Base-by-base conservation (phyloP, 1,139 yeast genomes). In the Yamadazyma dendronema region DNA sequence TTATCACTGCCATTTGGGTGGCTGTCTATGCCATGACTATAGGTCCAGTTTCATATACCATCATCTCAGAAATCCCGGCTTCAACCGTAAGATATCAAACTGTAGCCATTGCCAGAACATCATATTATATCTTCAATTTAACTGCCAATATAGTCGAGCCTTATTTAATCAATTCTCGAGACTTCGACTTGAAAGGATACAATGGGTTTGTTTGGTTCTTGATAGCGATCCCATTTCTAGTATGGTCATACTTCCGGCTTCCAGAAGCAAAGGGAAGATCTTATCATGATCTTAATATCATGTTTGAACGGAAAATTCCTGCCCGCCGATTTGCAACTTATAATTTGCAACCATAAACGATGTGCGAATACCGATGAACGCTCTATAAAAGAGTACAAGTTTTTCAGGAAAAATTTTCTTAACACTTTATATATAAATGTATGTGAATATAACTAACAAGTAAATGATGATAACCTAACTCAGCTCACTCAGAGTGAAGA, bases 401-500 rank as follows among this genome's bases (percentile, higher is more conserved):
- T 6, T 15, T 28, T 9, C 17, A 15, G 10, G 13, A 14, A 28
- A 24, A 28, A 28, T 28, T 13, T 19, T 19, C 9, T 19, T 19
- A 19, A 19, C 26, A 10, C 26, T 10, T 24, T 24, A 24, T 8
- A 24, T 24, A 10, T 24, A 8, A 12, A 26, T n/a, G 29, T 26
- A 26, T 26, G 29, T 26, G 11, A 26, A 13, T 13, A 24, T 24
- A 24, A 12, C 7, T 6, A 14, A 13, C 36, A 38, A 40, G 43
- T 46, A 61, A 56, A 57, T 65, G 76, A 70, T 70, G 76, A 70
- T 54, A 69, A 64, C 70, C 58, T 64, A n/a, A 68, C 77, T 71
- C 77, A 71, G 77, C 77, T 71, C 77, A 71, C 77, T 71, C 77
- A 54, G 65, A 71, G 75, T 62, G 59, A 40, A 52, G 56, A 55